Base-by-base conservation (phyloP, 2,329 filamentous ascomycete species). In the Phoma sp. region DNA sequence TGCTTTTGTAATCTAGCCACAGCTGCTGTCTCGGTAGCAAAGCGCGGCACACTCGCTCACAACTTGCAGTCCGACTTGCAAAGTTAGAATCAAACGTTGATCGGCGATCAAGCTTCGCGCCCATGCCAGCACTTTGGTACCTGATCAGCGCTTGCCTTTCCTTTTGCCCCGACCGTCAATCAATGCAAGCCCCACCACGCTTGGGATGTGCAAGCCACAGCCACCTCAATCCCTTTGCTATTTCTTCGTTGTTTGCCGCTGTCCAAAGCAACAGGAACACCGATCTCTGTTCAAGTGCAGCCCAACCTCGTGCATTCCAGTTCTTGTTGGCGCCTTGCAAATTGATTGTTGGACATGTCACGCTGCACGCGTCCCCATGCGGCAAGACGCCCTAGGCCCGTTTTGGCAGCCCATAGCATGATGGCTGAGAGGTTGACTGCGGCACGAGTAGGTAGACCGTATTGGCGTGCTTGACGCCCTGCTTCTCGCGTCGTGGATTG, bases 251-350 rank as follows among this genome's bases (percentile, higher is more conserved):
- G 9, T 13, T 36, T 18, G 29, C 23, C 32, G 13, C 32, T n/a
- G 7, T 33, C 7, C 32, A 33, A 13, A 33, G 9, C 32, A 18
- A 33, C 32, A 24, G 24, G 18, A 30, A 49, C 41, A 38, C 46
- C 46, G 11, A 55, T 41, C 5, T 25, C 32, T 9, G 10, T 7
- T 10, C n/a, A 40, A 32, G 8, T 14, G 38, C 33, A 48, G 45
- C 37, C 40, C 36, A 46, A 27, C 52, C 46, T 29, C 46, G 32
- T 37, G 42, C 41, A 55, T 46, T 49, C 41, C 52, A 41, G 43
- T 46, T 49, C 40, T 40, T 49, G 46, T 50, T 45, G 42, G 52
- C 46, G 52, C 52, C 32, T 46, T 36, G 29, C 32, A 29, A 50
- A 33, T 55, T 49, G 46, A 41, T 36, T 42, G 39, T 40, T 13